phyloP scores from a whole-genome alignment of 2,329 filamentous ascomycete species.

The Cytospora chrysosperma region DNA sequence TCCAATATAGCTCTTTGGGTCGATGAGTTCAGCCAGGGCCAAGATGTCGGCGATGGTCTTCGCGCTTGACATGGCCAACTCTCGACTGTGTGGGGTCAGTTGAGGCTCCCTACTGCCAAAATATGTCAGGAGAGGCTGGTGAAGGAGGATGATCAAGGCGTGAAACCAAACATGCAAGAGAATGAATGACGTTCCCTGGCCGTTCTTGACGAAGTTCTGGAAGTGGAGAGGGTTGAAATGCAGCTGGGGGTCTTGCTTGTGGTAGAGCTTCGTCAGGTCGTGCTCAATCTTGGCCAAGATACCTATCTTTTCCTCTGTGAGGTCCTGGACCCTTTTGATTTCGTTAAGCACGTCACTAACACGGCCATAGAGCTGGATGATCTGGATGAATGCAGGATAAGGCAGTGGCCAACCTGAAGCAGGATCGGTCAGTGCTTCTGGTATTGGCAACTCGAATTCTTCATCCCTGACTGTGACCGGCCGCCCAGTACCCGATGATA shows the following conservation, averaged over 20 bases:
- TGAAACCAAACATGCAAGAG: constrained; percentile 89
- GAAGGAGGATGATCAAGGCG: constrained; percentile 78
- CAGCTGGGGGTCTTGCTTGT: constrained; percentile 69
- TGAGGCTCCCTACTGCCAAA: constrained; percentile 68
- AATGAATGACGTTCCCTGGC: constrained; percentile 84
- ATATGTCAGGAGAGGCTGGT: constrained; percentile 77
- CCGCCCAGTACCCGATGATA: constrained; percentile 82
- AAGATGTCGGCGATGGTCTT: constrained; percentile 91
- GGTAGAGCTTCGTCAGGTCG: constrained; percentile 70
- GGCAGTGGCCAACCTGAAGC: constrained; percentile 71
- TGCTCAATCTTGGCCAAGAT: constrained; percentile 75
- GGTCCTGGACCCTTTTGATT: constrained; percentile 69
- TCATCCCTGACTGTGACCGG: constrained; percentile 81
- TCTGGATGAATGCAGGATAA: constrained; percentile 76
- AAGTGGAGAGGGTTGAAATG: constrained; percentile 88
- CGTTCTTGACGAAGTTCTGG: constrained; percentile 75
- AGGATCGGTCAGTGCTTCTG: constrained; percentile 49
- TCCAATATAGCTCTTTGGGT: constrained; percentile 80
- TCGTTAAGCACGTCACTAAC: constrained; percentile 84
- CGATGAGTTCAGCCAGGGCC: constrained; percentile 80
- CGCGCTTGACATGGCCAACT: constrained; percentile 81
- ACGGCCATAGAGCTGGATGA: constrained; percentile 81
- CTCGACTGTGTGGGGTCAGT: constrained; percentile 75
- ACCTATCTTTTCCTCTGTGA: constrained; percentile 72
- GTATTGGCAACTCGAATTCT: constrained; percentile 78